Evolutionary conservation across 2,329 filamentous ascomycete genomes (phyloP), one percentile per base, ranked within the genome.

Genomic region (Cytospora piceae): DNA sequence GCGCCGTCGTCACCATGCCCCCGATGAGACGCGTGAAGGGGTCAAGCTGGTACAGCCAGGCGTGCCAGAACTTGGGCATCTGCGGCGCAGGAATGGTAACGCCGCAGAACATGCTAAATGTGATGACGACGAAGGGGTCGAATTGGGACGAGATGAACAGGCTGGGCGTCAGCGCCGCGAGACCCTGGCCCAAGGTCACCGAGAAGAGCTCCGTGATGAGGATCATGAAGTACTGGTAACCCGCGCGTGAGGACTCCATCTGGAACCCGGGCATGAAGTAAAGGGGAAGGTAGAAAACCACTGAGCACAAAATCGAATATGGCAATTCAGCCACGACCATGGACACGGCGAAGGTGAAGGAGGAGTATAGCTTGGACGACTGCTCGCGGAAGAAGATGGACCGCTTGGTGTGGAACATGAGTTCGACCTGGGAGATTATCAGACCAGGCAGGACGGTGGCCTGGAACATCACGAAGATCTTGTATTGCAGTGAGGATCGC

Each of bases 391-490:
- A 95, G 80, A 92, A 94, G 69, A 96, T 89, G 73, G 91, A 83
- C 53, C 93, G 87, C 68, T 90, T 89, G 72, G 94, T 81, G 73
- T 93, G 89, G 76, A 91, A 96, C 80, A 93, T 94, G 51, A 90
- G 87, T 76, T 96, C 90, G 62, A 96, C 90, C 73, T 96, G 92
- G 0, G 89, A 87, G 64, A 96, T 87, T 75, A 96, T 92, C 34
- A 96, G 82, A 1, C 91, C 91, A 0, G 93, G 92, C 31, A 97
- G 83, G 27, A 96, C 91, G 0, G 92, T 93, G 60, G 93, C 87
- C 75, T 96, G 92, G 85, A 97, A 97, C 76, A 95, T 91, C 77
- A 94, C 87, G 77, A 97, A 97, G 68, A 97, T 85, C 67, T 90
- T 89, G 80, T 95, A 91, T 77, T 97, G 93, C 5, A 97, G 83